Conservation (phyloP, 2,329 filamentous ascomycete species). For the Aspergillus sp. region DNA sequence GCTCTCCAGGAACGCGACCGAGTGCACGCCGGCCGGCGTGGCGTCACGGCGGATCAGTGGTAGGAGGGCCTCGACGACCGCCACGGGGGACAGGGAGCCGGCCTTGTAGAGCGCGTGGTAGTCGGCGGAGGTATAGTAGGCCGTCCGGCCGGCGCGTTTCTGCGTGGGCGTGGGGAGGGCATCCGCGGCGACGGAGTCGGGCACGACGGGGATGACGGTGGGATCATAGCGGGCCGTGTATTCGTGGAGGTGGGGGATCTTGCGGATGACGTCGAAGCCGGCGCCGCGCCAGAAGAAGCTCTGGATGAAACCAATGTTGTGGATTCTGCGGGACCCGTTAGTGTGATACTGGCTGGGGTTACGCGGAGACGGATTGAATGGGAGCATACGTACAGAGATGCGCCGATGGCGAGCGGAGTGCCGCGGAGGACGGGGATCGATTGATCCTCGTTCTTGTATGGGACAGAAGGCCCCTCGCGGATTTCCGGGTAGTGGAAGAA, state of each 20-base stretch:
- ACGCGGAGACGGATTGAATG: constrained; percentile 3
- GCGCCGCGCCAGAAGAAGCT: constrained; percentile 69
- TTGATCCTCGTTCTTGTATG: constrained; percentile 50
- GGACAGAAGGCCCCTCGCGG: constrained; percentile 38
- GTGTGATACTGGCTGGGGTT: neutral
- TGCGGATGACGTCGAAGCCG: constrained; percentile 59
- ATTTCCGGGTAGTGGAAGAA: constrained; percentile 39
- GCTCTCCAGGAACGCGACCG: constrained; percentile 69
- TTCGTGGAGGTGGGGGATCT: constrained; percentile 53
- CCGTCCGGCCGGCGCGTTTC: constrained; percentile 33
- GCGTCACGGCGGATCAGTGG: constrained; percentile 64
- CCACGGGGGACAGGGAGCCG: constrained; percentile 67
- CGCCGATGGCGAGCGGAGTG: constrained; percentile 58
- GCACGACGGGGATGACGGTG: constrained; percentile 50
- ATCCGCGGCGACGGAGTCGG: constrained; percentile 11
- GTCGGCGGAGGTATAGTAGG: constrained; percentile 70
- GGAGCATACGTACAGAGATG: constrained; percentile 53
- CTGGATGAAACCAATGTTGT: constrained; percentile 60
- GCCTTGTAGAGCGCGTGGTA: constrained; percentile 73
- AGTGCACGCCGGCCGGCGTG: constrained; percentile 57
- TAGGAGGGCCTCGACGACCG: constrained; percentile 69
- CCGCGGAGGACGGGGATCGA: constrained; percentile 71
- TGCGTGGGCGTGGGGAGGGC: constrained; percentile 29
- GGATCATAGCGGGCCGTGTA: constrained; percentile 56
- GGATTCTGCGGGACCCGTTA: constrained; percentile 45